These are phyloP conservation scores for Styphnolobium japonicum DNA, from an alignment of 306 rosid species.

Conservation along the genomic window DNA sequence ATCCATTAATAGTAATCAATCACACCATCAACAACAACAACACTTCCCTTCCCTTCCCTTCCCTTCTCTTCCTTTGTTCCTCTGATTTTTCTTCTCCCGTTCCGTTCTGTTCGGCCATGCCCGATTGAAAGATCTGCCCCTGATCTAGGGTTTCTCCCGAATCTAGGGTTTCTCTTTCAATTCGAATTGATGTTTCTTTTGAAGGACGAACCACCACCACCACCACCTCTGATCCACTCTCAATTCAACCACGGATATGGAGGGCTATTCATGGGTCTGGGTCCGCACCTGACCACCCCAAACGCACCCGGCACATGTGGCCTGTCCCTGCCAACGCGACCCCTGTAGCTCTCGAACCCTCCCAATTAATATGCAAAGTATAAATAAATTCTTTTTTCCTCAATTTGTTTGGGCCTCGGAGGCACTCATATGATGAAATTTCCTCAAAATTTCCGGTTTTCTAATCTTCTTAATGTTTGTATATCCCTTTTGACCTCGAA, in stretches of 20 bases:
- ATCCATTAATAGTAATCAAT: too few species aligned
- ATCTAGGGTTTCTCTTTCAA: conserved; percentile 53
- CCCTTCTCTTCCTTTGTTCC: neutral
- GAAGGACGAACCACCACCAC: too few species aligned
- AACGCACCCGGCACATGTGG: conserved; percentile 98
- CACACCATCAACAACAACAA: too few species aligned
- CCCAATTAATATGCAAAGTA: conserved; percentile 70
- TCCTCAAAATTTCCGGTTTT: too few species aligned
- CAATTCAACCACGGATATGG: conserved; percentile 81
- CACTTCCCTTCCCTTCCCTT: conserved; percentile 21
- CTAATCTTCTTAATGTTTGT: neutral
- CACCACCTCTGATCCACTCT: too few species aligned
- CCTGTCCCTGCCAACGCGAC: conserved; percentile 84
- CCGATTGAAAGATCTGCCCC: conserved; percentile 53
- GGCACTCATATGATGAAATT: too few species aligned
- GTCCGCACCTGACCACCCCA: too few species aligned
- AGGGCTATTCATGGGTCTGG: conserved; percentile 93
- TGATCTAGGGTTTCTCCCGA: conserved; percentile 61
- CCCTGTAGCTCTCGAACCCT: conserved; percentile 66
- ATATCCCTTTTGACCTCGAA: neutral
- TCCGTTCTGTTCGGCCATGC: neutral
- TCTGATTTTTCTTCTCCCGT: too few species aligned
- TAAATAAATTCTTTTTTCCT: too few species aligned
- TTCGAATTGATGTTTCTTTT: conserved; percentile 88
- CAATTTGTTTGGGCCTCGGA: too few species aligned